phyloP scores from a whole-genome alignment of 768 basidiomycete genomes.

The Pleurotus tuber-regium region DNA sequence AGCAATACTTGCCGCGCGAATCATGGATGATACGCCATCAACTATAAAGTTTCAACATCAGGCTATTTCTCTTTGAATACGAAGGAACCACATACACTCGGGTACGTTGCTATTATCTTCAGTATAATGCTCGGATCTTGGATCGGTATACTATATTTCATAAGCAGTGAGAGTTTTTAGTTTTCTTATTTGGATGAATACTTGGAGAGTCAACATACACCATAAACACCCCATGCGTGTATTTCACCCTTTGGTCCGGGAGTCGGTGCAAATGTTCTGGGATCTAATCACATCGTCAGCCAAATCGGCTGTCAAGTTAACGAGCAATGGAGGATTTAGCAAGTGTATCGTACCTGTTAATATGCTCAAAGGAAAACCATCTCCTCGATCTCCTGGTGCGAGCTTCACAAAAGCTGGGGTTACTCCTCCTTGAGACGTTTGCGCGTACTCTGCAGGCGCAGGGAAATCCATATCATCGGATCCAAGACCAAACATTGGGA shows the following conservation, averaged over 20 bases:
- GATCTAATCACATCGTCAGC: no score
- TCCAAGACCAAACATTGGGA: no score
- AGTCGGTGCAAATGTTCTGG: constrained; percentile 17
- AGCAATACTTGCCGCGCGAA: constrained; percentile 15
- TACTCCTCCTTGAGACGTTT: constrained; percentile 9
- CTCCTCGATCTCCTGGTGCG: constrained; percentile 21
- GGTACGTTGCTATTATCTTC: constrained; percentile 1
- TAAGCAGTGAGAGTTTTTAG: no score
- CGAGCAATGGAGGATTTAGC: not conserved
- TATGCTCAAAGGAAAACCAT: constrained; percentile 21
- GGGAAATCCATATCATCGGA: constrained; percentile 5
- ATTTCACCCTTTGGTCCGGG: constrained; percentile 26
- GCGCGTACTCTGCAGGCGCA: not conserved
- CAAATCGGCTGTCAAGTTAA: not conserved
- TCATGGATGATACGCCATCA: constrained; percentile 18
- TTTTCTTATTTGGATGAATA: not conserved
- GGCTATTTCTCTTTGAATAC: not conserved
- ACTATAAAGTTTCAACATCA: constrained; percentile 4
- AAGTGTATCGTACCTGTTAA: constrained; percentile 21
- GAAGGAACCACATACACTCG: not conserved
- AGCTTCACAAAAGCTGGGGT: constrained; percentile 24
- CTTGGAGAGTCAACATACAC: constrained; percentile 12
- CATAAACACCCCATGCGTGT: constrained; percentile 29
- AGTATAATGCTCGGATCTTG: constrained; percentile 3
- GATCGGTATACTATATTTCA: constrained; percentile 10